Percentiles rank a stretch among this genome's conserved stretches.
phyloP scores from a whole-genome alignment of 495 filamentous ascomycete genomes.

The Penicillium cataractarum region DNA sequence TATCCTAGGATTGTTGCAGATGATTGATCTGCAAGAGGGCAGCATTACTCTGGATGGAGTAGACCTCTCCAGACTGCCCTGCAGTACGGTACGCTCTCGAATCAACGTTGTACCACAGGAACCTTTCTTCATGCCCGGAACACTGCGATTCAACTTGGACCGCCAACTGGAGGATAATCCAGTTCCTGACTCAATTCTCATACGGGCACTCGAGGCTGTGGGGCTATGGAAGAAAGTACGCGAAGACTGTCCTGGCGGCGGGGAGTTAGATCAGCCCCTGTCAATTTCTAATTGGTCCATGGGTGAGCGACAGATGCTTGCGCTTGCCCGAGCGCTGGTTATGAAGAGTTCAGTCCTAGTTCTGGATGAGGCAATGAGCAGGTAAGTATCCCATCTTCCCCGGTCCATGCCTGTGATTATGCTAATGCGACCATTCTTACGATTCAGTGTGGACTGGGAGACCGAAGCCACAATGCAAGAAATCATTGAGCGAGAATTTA shows the following conservation, averaged over 20 bases:
- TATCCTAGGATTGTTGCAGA: conserved; percentile 44
- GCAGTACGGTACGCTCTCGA: conserved; percentile 32
- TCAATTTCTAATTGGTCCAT: conserved; percentile 19
- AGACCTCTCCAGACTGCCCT: conserved; percentile 40
- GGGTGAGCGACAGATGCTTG: conserved; percentile 29
- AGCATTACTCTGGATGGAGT: conserved; percentile 45
- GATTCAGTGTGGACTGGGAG: conserved; percentile 44
- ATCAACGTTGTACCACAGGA: conserved; percentile 55
- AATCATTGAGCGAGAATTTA: conserved; percentile 54
- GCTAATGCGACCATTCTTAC: neutral
- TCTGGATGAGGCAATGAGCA: conserved; percentile 39
- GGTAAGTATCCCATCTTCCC: conserved; percentile 22
- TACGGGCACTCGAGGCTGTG: conserved; percentile 12
- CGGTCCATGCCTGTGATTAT: neutral
- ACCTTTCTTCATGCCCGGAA: conserved; percentile 53
- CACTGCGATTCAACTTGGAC: conserved; percentile 52
- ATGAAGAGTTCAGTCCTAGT: conserved; percentile 18
- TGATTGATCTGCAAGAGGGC: conserved; percentile 41
- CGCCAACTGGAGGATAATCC: conserved; percentile 23
- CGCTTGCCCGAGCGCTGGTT: conserved; percentile 27
- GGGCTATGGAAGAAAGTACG: conserved; percentile 29
- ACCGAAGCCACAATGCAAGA: conserved; percentile 51
- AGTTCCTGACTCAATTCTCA: conserved; percentile 13
- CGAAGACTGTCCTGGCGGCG: conserved; percentile 14
- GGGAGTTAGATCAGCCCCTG: conserved; percentile 15